These are phyloP conservation scores for Diophrys appendiculata DNA, from an alignment of 73 alveolate species.

Conservation along the genomic window DNA sequence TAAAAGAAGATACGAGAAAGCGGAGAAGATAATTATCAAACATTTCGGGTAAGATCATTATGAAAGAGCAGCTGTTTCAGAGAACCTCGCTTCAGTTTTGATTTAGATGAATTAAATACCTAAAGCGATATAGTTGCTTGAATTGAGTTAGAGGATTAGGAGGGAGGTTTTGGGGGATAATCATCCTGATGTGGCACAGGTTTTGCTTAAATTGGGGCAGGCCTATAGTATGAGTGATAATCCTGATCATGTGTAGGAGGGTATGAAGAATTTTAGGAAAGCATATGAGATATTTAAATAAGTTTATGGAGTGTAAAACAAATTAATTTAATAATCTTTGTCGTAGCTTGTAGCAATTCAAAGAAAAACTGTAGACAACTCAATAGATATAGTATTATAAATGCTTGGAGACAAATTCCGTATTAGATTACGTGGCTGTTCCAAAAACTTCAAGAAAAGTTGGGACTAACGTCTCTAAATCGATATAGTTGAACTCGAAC, in stretches of 20 bases:
- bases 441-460: background rate
- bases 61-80: background rate
- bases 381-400: background rate
- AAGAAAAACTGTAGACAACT: background rate
- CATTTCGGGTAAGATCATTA: background rate
- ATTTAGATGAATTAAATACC: background rate
- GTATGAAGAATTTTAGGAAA: background rate
- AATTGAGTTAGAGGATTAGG: background rate
- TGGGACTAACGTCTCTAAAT: background rate
- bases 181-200: background rate
- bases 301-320: background rate
- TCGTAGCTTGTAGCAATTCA: background rate
- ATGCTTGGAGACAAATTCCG: background rate
- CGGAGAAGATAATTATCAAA: background rate
- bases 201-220: background rate
- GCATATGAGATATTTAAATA: background rate
- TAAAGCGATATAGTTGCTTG: background rate
- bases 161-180: background rate
- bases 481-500: background rate
- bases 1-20: background rate
- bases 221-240: background rate
- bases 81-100: background rate
- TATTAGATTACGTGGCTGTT: background rate
- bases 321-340: background rate
- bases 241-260: background rate